phyloP scores from a whole-genome alignment of 176 grass and related monocot species.

The Poa pratensis region DNA sequence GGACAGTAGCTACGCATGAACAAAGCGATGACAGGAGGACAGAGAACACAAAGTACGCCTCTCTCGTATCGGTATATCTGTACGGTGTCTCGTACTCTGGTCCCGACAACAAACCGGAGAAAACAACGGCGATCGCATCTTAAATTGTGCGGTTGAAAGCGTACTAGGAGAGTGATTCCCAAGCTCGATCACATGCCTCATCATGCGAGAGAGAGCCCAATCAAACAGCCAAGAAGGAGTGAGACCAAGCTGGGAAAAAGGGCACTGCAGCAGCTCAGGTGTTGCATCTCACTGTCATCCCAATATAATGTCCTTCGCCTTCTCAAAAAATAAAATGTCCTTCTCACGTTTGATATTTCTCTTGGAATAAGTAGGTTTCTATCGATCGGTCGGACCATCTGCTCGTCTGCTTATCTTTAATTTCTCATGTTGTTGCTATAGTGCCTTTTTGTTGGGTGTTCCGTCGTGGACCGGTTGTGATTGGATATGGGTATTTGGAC shows the following conservation, averaged over 20 bases:
- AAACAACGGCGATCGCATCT: neutral
- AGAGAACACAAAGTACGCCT: neutral
- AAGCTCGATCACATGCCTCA: neutral
- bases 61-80: neutral
- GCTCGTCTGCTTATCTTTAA: no score
- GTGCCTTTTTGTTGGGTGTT: no score
- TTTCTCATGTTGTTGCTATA: no score
- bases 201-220: neutral
- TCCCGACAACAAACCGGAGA: neutral
- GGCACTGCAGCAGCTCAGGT: neutral
- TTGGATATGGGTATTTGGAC: slow-evolving; percentile 21
- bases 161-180: neutral
- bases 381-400: no score
- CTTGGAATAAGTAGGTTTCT: neutral
- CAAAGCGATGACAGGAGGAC: neutral
- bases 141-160: neutral
- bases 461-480: neutral
- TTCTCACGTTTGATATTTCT: no score
- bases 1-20: slow-evolving; percentile 12
- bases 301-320: neutral
- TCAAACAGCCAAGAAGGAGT: neutral
- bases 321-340: neutral
- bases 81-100: neutral
- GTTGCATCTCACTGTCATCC: neutral
- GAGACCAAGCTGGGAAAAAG: neutral